Evolutionary conservation across 2,329 filamentous ascomycete species (phyloP), one percentile per base, ranked within the genome.

Genomic region (Verticillium isaacii): DNA sequence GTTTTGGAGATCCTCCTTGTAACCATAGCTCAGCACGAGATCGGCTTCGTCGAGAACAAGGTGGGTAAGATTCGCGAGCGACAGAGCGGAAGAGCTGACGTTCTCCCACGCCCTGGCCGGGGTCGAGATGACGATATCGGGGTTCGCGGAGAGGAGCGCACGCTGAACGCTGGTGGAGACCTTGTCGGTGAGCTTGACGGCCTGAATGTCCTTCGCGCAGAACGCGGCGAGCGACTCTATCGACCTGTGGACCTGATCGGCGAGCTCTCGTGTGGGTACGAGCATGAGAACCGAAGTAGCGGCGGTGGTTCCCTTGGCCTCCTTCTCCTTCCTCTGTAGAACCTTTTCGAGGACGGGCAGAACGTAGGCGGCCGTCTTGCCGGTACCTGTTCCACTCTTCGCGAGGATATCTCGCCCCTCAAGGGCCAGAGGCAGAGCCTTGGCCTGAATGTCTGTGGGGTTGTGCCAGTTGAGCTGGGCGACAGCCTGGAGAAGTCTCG

Each of bases 331-430:
- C 67, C 86, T 86, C 72, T 89, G 91, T 61, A 99, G 78, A 64
- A 97, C 91, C 39, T 86, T 85, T 68, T 97, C 90, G 17, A 99
- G 78, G n/a, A 97, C 84, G 1, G 95, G 95, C 52, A 99, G 82
- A 7, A 97, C 80, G 73, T 98, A 98, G 58, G 95, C 94, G n/a
- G 92, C 92, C 12, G 95, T 99, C 82, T 99, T 99, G 68, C 95
- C 95, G 4, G 93, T 97, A 14, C 95, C 95, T 5, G 95, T 98
- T 75, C 94, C 96, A 41, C 94, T 92, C 71, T 94, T 93, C 60
- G 93, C 93, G 45, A 98, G 81, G 57, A 99, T 88, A 81, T 98
- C 93, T 71, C 92, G 89, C 14, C 95, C 94, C 66, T 93, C 87
- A 19, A 98, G 81, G 25, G 92, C 92, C 41, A 97, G 78, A 1